These are phyloP conservation scores for Fraxinus albicans DNA, from an alignment of 305 asterid genomes.

Conservation along the genomic window DNA sequence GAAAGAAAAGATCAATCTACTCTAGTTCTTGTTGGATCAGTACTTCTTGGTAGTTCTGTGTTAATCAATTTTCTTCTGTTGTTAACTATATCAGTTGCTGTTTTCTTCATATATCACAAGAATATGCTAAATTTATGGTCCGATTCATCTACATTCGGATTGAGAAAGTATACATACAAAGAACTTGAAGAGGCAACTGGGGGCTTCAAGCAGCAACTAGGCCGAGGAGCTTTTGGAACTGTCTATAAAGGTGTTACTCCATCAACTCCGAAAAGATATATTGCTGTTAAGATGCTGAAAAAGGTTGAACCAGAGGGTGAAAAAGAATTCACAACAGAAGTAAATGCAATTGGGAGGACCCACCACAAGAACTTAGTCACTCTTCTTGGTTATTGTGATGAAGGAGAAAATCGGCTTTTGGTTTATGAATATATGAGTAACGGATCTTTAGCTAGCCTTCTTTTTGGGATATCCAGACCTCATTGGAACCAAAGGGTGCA, in stretches of 20 bases:
- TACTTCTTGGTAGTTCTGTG: conserved; percentile 32
- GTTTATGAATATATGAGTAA: conserved; percentile 48
- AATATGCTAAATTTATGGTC: conserved; percentile 16
- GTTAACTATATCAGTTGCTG: neutral
- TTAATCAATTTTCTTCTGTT: conserved; percentile 29
- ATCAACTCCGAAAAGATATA: neutral
- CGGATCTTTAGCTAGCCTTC: conserved; percentile 28
- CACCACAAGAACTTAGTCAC: conserved; percentile 45
- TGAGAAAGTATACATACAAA: conserved; percentile 29
- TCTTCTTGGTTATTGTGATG: conserved; percentile 40
- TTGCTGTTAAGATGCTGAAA: conserved; percentile 37
- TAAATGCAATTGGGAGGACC: conserved; percentile 33
- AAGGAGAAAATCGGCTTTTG: conserved; percentile 28
- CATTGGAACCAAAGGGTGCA: conserved; percentile 36
- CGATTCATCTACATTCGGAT: neutral
- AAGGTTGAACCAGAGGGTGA: conserved; percentile 30
- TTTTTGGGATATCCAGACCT: conserved; percentile 31
- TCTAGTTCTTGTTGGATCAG: conserved; percentile 21
- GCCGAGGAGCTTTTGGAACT: conserved; percentile 35
- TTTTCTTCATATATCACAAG: conserved; percentile 12
- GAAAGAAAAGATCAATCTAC: conserved; percentile 14
- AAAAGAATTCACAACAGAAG: conserved; percentile 40
- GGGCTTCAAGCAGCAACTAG: conserved; percentile 33
- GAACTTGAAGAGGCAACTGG: conserved; percentile 39
- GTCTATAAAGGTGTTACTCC: conserved; percentile 27